Conservation (phyloP, 1,139 yeast species). For the Saccharomyces pastorianus region DNA sequence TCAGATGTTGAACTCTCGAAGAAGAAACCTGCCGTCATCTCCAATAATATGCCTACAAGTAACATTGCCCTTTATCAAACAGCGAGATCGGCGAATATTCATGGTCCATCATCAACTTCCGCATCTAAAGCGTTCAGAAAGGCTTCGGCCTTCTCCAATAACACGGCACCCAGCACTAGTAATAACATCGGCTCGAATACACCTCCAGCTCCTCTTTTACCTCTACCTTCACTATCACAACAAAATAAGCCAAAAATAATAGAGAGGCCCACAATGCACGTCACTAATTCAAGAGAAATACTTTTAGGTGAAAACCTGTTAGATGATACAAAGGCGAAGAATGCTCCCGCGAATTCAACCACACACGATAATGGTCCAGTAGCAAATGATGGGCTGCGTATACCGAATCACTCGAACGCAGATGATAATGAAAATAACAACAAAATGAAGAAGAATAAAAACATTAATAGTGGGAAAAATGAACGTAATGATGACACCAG, state of each 20-base stretch:
- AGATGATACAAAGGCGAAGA: neutral
- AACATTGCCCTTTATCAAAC: neutral
- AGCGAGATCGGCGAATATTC: neutral
- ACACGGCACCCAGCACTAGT: conserved; percentile 6
- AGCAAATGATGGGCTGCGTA: conserved; percentile 1
- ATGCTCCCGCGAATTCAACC: neutral
- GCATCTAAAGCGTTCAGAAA: conserved; percentile 1
- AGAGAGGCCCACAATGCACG: conserved; percentile 18
- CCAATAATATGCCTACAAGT: neutral
- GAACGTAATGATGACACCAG: neutral
- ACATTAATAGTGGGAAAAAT: neutral
- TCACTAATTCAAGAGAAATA: conserved; percentile 21
- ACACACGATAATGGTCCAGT: neutral
- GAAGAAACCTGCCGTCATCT: neutral
- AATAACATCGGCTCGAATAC: conserved; percentile 1
- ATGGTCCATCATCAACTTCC: neutral
- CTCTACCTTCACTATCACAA: neutral
- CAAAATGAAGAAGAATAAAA: neutral
- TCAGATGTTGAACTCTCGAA: conserved; percentile 3
- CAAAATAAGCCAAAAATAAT: conserved; percentile 11
- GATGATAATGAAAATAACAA: neutral
- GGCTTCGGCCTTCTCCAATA: neutral
- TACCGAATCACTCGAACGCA: neutral
- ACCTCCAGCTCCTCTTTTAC: neutral
- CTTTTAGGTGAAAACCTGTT: conserved; percentile 11